Conservation (phyloP, 2,329 filamentous ascomycete species). For the Stenocarpella maydis region DNA sequence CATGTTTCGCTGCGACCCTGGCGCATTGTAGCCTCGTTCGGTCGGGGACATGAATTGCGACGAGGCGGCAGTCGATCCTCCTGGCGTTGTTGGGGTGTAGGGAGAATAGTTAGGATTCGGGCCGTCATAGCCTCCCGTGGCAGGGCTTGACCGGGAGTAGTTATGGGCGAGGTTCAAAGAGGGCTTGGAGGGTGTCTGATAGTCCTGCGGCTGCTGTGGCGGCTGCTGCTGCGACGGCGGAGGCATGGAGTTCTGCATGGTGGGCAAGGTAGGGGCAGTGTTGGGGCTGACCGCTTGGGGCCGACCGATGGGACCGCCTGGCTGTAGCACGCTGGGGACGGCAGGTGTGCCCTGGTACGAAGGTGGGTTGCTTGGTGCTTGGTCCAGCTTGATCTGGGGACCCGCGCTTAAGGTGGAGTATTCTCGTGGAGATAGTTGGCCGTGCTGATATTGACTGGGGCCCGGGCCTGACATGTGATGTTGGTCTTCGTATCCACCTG, state of each 20-base stretch:
- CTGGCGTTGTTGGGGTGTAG: constrained; percentile 72
- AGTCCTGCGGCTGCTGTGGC: constrained; percentile 53
- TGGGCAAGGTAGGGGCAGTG: constrained; percentile 55
- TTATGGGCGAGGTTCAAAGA: constrained; percentile 72
- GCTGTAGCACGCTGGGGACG: constrained; percentile 67
- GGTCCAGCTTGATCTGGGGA: constrained; percentile 62
- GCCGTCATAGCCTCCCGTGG: constrained; percentile 60
- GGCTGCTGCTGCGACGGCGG: constrained; percentile 46
- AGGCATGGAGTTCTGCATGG: constrained; percentile 54
- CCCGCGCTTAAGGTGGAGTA: constrained; percentile 48
- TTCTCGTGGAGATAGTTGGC: constrained; percentile 57
- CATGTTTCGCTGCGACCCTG: constrained; percentile 67
- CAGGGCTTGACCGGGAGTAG: constrained; percentile 87
- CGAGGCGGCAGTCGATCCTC: constrained; percentile 58
- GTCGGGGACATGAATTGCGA: constrained; percentile 71
- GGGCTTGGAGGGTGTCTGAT: constrained; percentile 71
- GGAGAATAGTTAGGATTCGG: constrained; percentile 58
- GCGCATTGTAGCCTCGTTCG: constrained; percentile 63
- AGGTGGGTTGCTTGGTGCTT: constrained; percentile 49
- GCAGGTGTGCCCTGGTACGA: constrained; percentile 52
- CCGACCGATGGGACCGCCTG: constrained; percentile 50
- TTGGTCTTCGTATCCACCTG: constrained; percentile 53
- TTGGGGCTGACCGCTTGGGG: constrained; percentile 49
- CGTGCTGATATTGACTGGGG: constrained; percentile 52
- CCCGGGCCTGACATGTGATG: constrained; percentile 58